phyloP scores from a whole-genome alignment of 805 yeast genomes.

The Candida tammaniensis region DNA sequence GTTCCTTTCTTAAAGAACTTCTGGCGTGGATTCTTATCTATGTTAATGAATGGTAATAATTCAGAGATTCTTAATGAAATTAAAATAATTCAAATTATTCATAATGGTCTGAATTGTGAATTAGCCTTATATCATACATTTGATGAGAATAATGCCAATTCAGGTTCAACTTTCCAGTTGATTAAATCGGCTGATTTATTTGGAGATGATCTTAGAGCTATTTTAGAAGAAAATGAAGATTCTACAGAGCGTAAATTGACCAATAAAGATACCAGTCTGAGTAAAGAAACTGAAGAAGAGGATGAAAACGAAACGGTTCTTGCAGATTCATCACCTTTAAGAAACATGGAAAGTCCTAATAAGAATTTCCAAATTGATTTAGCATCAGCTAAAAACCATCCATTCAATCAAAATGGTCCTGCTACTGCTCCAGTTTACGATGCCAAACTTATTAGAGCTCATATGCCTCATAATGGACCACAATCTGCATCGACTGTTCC shows the following conservation, averaged over 20 bases:
- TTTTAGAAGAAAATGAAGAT: conserved; percentile 11
- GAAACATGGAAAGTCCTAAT: conserved; percentile 9
- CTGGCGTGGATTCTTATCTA: conserved; percentile 38
- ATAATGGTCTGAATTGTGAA: conserved; percentile 17
- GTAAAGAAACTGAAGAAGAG: conserved; percentile 13
- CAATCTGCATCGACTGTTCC: conserved; percentile 10
- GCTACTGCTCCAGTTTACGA: conserved; percentile 35
- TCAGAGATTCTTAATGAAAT: conserved; percentile 14
- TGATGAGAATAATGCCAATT: not conserved
- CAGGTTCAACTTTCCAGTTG: conserved; percentile 13
- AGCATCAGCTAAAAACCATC: conserved; percentile 10
- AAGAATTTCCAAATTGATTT: conserved; percentile 18
- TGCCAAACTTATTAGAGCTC: conserved; percentile 14
- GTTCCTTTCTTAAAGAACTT: conserved; percentile 38
- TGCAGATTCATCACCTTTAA: conserved; percentile 39
- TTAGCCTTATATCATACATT: conserved; percentile 21
- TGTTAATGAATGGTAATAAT: conserved; percentile 29
- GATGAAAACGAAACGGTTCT: conserved; percentile 40
- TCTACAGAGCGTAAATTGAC: conserved; percentile 4
- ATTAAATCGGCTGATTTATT: conserved; percentile 10
- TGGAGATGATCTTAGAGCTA: conserved; percentile 12
- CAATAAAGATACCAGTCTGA: conserved; percentile 1
- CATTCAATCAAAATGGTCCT: conserved; percentile 21
- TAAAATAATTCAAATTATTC: conserved; percentile 29
- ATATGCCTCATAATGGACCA: conserved; percentile 4